Evolutionary conservation across 1,284 basidiomycete genomes (phyloP), one percentile per base, ranked within the genome.

Genomic region (Malassezia yamatoensis): DNA sequence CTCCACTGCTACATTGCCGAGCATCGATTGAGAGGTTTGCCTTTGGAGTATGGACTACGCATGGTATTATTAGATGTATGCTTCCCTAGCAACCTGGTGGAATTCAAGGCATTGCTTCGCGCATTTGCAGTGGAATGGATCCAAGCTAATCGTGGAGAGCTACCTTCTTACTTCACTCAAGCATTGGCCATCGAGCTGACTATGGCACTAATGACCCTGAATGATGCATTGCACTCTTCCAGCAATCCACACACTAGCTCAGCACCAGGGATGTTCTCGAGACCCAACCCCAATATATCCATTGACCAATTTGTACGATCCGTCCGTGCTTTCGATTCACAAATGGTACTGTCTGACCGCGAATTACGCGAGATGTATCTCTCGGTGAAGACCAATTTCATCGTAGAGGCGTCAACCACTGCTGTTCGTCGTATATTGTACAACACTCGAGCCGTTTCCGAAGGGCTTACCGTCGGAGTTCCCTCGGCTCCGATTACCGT

Each of bases 61-160:
- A 82, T 86, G 47, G 90, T 96, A 77, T 77, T 96, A 53, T 81
- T 90, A 7, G 67, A 66, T 40, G n/a, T 67, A 83, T 89, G 20
- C 74, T 96, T 51, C 81, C 86, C 66, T 75, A 89, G 36, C 83
- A 88, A 13, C 72, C 78, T 82, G 2, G 80, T 82, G 58, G 78
- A 88, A 1, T 79, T 88, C 37, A 90, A 96, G 72, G 72, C 75
- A 21, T 65, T 82, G 20, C 75, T 83, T 29, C 63, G 75, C 16
- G 82, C 85, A 10, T 91, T 98, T 70, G 87, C 90, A 7, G 81
- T 82, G 60, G 81, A 86, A 24, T 98, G 90, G 87, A 86, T 87
- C 63, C 84, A 86, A 56, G 85, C 86, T n/a, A 98, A 99, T 72
- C 53, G 51, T 4, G 33, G 53, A 10, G 60, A 66, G 38, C 68